phyloP scores from a whole-genome alignment of 805 yeast species.

The Metschnikowia hibisci region DNA sequence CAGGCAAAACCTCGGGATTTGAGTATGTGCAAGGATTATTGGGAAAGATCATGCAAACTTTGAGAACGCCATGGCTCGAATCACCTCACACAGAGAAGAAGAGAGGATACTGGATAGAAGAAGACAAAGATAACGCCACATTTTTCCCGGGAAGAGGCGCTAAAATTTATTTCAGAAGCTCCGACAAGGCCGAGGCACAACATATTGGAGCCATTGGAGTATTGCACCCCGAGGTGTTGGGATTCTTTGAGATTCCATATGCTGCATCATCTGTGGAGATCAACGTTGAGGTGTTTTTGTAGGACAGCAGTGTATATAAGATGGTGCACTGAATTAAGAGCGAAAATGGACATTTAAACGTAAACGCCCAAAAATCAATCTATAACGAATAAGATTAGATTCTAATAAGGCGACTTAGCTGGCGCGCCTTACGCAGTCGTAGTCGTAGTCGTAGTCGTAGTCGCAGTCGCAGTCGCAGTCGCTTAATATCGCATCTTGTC shows the following conservation, averaged over 20 bases:
- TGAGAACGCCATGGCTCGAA: slow-evolving; percentile 82
- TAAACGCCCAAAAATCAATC: too few species aligned
- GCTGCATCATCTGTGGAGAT: slow-evolving; percentile 92
- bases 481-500: neutral
- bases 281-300: slow-evolving; percentile 83
- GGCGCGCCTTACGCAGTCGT: too few species aligned
- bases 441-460: too few species aligned
- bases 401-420: too few species aligned
- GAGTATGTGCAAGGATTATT: slow-evolving; percentile 92
- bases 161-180: slow-evolving; percentile 67
- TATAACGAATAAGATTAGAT: too few species aligned
- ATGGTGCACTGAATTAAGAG: too few species aligned
- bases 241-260: slow-evolving; percentile 81
- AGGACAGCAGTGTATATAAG: slow-evolving; percentile 12
- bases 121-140: slow-evolving; percentile 60
- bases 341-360: too few species aligned
- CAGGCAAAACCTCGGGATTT: slow-evolving; percentile 93
- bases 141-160: slow-evolving; percentile 99
- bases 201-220: slow-evolving; percentile 87
- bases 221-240: slow-evolving; percentile 90
- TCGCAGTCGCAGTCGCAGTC: too few species aligned
- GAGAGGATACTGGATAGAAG: slow-evolving; percentile 87
- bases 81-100: slow-evolving; percentile 44
- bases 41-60: slow-evolving; percentile 93
- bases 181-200: slow-evolving; percentile 51